These are phyloP conservation scores for Quercus phellos DNA, from an alignment of 331 rosid species.

Conservation along the genomic window DNA sequence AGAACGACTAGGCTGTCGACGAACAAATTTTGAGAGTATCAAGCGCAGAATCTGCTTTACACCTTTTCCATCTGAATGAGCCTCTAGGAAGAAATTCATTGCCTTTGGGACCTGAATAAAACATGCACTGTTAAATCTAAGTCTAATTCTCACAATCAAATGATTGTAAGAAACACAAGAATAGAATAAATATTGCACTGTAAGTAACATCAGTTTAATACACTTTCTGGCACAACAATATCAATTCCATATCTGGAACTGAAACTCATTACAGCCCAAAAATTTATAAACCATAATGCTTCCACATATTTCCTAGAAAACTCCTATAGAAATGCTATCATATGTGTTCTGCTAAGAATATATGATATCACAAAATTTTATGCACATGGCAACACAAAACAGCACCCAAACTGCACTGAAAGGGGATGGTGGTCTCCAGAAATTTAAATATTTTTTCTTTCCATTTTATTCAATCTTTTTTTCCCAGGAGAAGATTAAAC, in stretches of 20 bases:
- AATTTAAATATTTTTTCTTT: neutral
- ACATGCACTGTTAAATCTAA: neutral
- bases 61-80: conserved; percentile 76
- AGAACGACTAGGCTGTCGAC: conserved; percentile 81
- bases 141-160: neutral
- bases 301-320: neutral
- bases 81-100: conserved; percentile 65
- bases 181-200: neutral
- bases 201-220: neutral
- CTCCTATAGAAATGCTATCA: neutral
- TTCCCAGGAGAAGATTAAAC: neutral
- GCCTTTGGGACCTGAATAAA: conserved; percentile 93
- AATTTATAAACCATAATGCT: neutral
- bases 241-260: neutral
- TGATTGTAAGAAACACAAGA: neutral
- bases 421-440: neutral
- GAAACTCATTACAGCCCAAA: neutral
- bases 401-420: neutral
- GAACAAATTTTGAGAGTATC: conserved; percentile 82
- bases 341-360: neutral
- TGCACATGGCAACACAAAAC: neutral
- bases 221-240: neutral
- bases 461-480: neutral
- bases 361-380: neutral
- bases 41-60: conserved; percentile 96